Conservation (phyloP, 768 basidiomycete genomes). For the Boletellus emodensis region DNA sequence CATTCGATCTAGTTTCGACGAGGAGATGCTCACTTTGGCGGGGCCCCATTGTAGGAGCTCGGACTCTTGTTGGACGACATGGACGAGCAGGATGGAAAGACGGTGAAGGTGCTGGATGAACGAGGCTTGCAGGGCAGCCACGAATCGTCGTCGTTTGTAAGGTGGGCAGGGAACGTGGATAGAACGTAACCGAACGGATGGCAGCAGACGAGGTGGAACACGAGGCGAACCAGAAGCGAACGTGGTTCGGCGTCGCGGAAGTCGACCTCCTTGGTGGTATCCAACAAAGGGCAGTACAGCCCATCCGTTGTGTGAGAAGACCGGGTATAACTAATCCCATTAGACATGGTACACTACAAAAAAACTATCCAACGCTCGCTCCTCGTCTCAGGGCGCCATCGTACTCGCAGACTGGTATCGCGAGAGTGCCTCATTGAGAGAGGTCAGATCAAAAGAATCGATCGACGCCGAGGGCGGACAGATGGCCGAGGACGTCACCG, state of each 20-base stretch:
- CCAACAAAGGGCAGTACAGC: neutral
- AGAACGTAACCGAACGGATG: neutral
- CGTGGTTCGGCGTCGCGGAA: neutral
- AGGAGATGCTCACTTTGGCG: conserved; percentile 29
- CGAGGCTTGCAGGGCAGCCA: neutral
- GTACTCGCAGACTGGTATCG: conserved; percentile 21
- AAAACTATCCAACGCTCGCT: neutral
- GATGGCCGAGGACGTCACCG: conserved; percentile 10
- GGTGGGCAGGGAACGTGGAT: conserved; percentile 2
- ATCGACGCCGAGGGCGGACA: conserved; percentile 5
- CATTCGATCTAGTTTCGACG: neutral
- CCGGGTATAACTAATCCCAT: conserved; percentile 6
- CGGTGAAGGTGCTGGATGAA: neutral
- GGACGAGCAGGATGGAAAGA: conserved; percentile 6
- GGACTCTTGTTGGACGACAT: conserved; percentile 35
- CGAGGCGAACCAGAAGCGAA: conserved; percentile 12
- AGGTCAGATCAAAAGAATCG: conserved; percentile 22
- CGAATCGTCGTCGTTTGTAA: conserved; percentile 2
- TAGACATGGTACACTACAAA: conserved; percentile 2
- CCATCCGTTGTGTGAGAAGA: conserved; percentile 3
- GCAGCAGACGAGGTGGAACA: conserved; percentile 20
- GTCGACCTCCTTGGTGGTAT: neutral
- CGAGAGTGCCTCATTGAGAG: conserved; percentile 26
- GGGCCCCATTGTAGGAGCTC: conserved; percentile 30
- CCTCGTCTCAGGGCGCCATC: conserved; percentile 6